A percentile compares a stretch with the other conserved stretches of the same genome.
These are phyloP conservation scores for Betula pendula DNA, from an alignment of 306 rosid species.

Conservation along the genomic window DNA sequence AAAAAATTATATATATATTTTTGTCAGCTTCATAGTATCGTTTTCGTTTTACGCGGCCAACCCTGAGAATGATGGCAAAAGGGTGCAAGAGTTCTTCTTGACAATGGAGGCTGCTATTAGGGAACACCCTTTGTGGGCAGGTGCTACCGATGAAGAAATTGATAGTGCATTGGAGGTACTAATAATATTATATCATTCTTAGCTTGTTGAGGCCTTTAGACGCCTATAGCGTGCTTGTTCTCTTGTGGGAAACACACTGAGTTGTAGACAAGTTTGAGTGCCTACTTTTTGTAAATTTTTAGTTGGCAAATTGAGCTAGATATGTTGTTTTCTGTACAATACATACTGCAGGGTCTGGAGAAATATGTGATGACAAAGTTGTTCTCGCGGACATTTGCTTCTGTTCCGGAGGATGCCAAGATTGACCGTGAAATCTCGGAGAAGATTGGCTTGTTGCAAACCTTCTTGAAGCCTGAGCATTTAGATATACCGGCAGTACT, in stretches of 20 bases:
- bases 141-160: constrained; percentile 57
- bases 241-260: not conserved
- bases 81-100: constrained; percentile 46
- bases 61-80: constrained; percentile 45
- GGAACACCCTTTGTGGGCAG: constrained; percentile 65
- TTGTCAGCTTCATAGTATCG: constrained; percentile 46
- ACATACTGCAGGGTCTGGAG: constrained; percentile 56
- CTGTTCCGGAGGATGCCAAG: constrained; percentile 50
- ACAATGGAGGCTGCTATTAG: constrained; percentile 45
- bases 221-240: not conserved
- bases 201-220: no score
- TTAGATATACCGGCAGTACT: constrained; percentile 59
- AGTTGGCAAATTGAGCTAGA: constrained; percentile 2
- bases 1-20: not conserved
- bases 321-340: not conserved
- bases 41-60: constrained; percentile 45
- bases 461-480: constrained; percentile 72
- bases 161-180: constrained; percentile 67
- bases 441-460: constrained; percentile 52
- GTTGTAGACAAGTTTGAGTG: not conserved
- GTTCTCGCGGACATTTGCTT: constrained; percentile 58
- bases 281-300: not conserved
- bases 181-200: not conserved
- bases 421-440: constrained; percentile 48
- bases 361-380: constrained; percentile 71